A percentile compares a stretch with the other conserved stretches of the same genome.
These are phyloP conservation scores for Xylaria sp. DNA, from an alignment of 2,329 filamentous ascomycete species.

Conservation along the genomic window DNA sequence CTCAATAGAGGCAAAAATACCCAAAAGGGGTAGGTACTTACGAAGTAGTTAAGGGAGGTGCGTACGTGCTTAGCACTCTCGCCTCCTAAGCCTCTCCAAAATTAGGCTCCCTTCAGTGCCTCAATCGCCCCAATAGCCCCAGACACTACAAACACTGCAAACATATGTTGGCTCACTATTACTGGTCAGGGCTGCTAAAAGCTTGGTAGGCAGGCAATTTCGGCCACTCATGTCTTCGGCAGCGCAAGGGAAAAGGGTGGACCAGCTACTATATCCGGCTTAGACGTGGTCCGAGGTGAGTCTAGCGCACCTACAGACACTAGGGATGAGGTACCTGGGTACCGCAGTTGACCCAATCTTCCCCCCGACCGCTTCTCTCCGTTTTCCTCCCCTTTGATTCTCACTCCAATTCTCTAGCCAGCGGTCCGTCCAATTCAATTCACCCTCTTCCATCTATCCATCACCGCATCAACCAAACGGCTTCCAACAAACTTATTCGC, in stretches of 20 bases:
- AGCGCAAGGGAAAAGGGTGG: constrained; percentile 21
- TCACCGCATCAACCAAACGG: constrained; percentile 33
- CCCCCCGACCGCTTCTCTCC: constrained; percentile 49
- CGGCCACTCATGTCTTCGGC: constrained; percentile 27
- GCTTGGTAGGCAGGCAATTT: constrained; percentile 14
- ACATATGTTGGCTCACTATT: constrained; percentile 29
- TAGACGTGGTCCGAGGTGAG: constrained; percentile 8
- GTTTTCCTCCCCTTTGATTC: constrained; percentile 49
- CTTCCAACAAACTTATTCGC: constrained; percentile 29
- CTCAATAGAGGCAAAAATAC: constrained; percentile 2
- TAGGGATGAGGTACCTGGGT: constrained; percentile 27
- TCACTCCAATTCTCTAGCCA: constrained; percentile 42
- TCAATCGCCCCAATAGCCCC: constrained; percentile 13
- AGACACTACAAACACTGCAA: constrained; percentile 24
- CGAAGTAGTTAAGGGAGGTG: neutral
- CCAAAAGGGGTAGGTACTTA: constrained; percentile 8
- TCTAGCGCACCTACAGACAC: constrained; percentile 1
- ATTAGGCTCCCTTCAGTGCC: constrained; percentile 34
- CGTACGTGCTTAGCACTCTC: constrained; percentile 14
- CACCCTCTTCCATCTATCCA: constrained; percentile 36
- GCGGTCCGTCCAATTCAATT: constrained; percentile 44
- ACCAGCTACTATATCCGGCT: constrained; percentile 17
- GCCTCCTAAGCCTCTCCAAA: constrained; percentile 29
- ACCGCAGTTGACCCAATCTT: constrained; percentile 31
- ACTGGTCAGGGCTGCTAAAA: constrained; percentile 24